These are phyloP conservation scores for Lipomyces spencermartinsiae DNA, from an alignment of 805 yeast species.

Conservation along the genomic window DNA sequence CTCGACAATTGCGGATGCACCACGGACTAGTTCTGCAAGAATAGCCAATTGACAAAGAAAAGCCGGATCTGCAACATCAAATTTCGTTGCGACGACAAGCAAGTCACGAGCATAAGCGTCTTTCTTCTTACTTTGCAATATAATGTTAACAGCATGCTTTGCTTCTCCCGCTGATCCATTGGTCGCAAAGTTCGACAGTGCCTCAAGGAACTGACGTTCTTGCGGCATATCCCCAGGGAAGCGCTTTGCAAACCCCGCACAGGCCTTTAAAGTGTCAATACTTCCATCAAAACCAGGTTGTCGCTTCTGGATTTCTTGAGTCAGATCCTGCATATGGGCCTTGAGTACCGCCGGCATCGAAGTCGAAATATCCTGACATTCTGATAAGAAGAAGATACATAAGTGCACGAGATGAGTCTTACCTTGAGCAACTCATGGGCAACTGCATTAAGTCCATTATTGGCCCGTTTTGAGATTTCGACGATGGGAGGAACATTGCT, in stretches of 20 bases:
- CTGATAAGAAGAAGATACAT: background rate
- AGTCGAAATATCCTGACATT: slow-evolving; percentile 20
- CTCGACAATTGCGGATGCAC: slow-evolving; percentile 57
- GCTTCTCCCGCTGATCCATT: slow-evolving; percentile 67
- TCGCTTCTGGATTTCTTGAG: slow-evolving; percentile 48
- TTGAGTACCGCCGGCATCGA: slow-evolving; percentile 64
- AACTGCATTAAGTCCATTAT: slow-evolving; percentile 44
- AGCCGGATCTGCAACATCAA: slow-evolving; percentile 46
- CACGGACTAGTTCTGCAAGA: slow-evolving; percentile 62
- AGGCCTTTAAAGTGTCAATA: slow-evolving; percentile 59
- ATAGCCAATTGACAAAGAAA: slow-evolving; percentile 65
- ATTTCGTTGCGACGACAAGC: slow-evolving; percentile 59
- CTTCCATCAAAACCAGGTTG: slow-evolving; percentile 42
- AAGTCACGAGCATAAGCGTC: slow-evolving; percentile 51
- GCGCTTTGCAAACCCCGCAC: slow-evolving; percentile 62
- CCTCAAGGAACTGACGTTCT: slow-evolving; percentile 53
- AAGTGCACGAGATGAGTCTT: slow-evolving; percentile 54
- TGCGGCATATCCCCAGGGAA: slow-evolving; percentile 57
- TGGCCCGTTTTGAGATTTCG: slow-evolving; percentile 51
- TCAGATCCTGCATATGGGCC: slow-evolving; percentile 61
- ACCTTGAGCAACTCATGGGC: slow-evolving; percentile 64
- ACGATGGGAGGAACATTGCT: slow-evolving; percentile 65
- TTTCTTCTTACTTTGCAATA: slow-evolving; percentile 56
- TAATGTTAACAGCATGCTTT: slow-evolving; percentile 64
- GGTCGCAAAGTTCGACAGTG: slow-evolving; percentile 55